Evolutionary conservation across 108 stramenopile species (phyloP).

Genomic region (Conticribra guillardii): DNA sequence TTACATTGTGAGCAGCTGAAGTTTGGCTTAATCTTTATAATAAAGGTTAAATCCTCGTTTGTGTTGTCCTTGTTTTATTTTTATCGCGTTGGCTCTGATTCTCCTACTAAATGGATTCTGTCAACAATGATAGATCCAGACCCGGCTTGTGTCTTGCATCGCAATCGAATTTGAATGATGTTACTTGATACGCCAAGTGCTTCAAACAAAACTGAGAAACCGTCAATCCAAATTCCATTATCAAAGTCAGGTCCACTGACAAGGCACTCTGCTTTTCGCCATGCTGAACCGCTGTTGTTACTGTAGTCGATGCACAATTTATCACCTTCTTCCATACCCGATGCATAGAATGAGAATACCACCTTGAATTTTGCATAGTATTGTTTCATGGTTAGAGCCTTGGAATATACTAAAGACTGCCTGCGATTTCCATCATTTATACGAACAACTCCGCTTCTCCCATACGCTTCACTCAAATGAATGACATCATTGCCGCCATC

Average conservation of each 20-base stretch:
- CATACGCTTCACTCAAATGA: not conserved
- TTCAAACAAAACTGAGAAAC: not conserved
- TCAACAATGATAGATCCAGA: not conserved
- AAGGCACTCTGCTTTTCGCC: not conserved
- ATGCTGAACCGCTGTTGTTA: not conserved
- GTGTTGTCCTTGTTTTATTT: too few relatives aligned
- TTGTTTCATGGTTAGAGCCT: not conserved
- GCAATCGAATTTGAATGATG: not conserved
- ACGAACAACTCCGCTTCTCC: not conserved
- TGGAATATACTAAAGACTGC: not conserved
- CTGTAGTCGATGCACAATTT: not conserved
- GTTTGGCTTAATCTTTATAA: too few relatives aligned
- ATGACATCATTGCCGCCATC: not conserved
- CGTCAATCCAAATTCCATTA: not conserved
- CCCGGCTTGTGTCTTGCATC: not conserved
- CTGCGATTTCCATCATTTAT: not conserved
- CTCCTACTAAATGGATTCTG: not conserved
- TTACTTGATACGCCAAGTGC: not conserved
- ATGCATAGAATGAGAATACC: not conserved
- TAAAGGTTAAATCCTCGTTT: too few relatives aligned
- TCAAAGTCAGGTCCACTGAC: not conserved
- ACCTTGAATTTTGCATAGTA: not conserved
- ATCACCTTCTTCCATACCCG: not conserved
- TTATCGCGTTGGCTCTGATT: too few relatives aligned
- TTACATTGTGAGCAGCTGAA: too few relatives aligned